phyloP scores from a whole-genome alignment of 2,329 filamentous ascomycete genomes.

The Cladosporium sp. region DNA sequence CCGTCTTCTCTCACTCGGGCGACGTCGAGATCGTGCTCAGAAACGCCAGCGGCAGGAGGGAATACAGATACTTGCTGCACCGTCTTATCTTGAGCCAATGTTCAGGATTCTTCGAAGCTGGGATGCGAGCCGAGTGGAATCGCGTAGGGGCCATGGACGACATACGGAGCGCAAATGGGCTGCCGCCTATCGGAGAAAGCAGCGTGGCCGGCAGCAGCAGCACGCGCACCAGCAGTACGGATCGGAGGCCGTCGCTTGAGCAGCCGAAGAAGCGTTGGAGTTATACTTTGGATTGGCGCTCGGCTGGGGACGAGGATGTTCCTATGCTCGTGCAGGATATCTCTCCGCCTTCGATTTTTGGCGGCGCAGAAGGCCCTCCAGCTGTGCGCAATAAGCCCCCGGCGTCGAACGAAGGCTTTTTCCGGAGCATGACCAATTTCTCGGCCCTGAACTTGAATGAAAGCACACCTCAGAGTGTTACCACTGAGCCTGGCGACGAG shows the following conservation, averaged over 20 bases:
- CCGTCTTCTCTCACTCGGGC: conserved; percentile 80
- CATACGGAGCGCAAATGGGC: conserved; percentile 29
- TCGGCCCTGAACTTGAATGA: conserved; percentile 47
- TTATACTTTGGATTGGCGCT: conserved; percentile 78
- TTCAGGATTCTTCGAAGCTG: conserved; percentile 89
- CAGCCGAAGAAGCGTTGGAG: conserved; percentile 63
- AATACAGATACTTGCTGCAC: conserved; percentile 83
- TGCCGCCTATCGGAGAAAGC: conserved; percentile 50
- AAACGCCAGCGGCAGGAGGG: conserved; percentile 55
- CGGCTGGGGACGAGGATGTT: conserved; percentile 58
- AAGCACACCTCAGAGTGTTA: conserved; percentile 33
- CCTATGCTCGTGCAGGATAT: conserved; percentile 14
- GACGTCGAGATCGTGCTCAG: conserved; percentile 84
- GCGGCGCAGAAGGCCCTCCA: conserved; percentile 39
- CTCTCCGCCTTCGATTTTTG: conserved; percentile 23
- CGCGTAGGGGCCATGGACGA: conserved; percentile 11
- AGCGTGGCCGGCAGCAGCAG: conserved; percentile 34
- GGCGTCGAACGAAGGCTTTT: conserved; percentile 64
- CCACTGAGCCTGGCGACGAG: conserved; percentile 58
- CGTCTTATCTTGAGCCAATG: conserved; percentile 80
- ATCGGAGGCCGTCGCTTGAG: conserved; percentile 23
- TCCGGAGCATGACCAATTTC: conserved; percentile 81
- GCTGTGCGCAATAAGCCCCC: conserved; percentile 57
- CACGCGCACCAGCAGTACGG: conserved; percentile 36
- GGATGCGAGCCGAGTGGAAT: conserved; percentile 27